Evolutionary conservation across 2,329 filamentous ascomycete species (phyloP), one percentile per base, ranked within the genome.

Genomic region (Achaetomium macrosporum): DNA sequence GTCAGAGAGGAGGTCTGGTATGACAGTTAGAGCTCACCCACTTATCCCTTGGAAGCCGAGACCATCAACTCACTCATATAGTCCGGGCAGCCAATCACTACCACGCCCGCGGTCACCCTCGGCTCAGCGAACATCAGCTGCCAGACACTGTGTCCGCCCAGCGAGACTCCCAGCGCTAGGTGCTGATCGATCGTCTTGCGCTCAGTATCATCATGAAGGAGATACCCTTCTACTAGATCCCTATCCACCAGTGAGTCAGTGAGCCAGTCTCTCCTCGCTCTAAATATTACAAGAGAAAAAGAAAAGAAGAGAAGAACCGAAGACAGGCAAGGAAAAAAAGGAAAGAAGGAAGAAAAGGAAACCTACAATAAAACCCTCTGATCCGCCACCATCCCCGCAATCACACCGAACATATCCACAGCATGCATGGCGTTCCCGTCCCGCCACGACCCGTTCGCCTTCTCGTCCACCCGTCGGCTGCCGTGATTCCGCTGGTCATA

Each of bases 401-500:
- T 85, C 56, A 83, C 81, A 30, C 81, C 83, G 66, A 93, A 90
- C 90, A 99, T 96, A 68, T 99, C 93, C 65, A 89, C 83, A 0
- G 90, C 92, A 72, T 97, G 93, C 7, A 76, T 80, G 35, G 78
- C 73, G 65, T 96, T 96, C 30, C 90, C 90, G 36, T 81, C 71
- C 41, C 81, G 79, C 92, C 91, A 97, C 4, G 85, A 77, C 61
- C 85, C 76, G 67, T 96, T 97, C 25, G 86, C 83, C 16, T 76
- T 61, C 8, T 79, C 71, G 61, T 85, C 77, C 2, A 92, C 80
- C 54, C 83, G 69, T 50, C 93, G 76, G 2, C 80, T 78, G 25
- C 93, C 93, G 70, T 97, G 93, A 68, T 97, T 97, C 42, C 92
- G 81, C 73, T 96, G 90, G 71, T 97, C 93, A 68, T 96, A 95